Base-by-base conservation (phyloP, 805 yeast genomes). In the Naumovozyma castellii region DNA sequence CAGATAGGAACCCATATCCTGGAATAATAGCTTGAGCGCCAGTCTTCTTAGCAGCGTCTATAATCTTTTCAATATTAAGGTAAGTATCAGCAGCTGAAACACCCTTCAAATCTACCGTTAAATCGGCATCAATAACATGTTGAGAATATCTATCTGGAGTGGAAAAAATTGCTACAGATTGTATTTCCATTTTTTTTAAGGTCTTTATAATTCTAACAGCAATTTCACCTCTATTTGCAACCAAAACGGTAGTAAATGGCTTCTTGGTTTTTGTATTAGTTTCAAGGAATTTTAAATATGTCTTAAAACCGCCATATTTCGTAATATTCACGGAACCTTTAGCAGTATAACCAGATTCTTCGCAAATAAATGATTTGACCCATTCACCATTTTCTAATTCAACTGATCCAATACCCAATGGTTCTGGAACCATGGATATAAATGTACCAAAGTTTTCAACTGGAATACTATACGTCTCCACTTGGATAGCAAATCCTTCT, bases 191-290 rank as follows among this genome's bases (percentile, higher is more conserved):
- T 60, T 80, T 81, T 62, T 84, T 84, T 57, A 90, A 69, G 15
- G 98, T 88, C 57, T 75, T 81, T 56, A 90, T 86, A 51, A 92
- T 86, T 55, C 98, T 72, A 22, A 88, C 97, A 2, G 98, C 97
- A 54, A 90, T 90, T 65, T 90, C 98, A 60, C 97, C 97, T 66
- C 98, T 76, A 68, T 90, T 90, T 32, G 97, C 97, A 40, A 90
- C 92, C 41, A 90, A 71, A n/a, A 90, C 95, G 9, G 81, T 73
- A 16, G 78, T 69, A 64, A 87, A 86, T 1, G 94, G 92, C 53
- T 74, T 76, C 42, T 64, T 65, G 14, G 50, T 44, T 39, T 68
- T 43, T 13, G 59, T 43, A 35, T 54, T 43, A 40, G 48, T 40
- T 46, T 50, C 34, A 32, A 56, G 25, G 18, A 34, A 29, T 3